Evolutionary conservation across 148 eudicot species (phyloP).

Genomic region (Diospyros kaki): DNA sequence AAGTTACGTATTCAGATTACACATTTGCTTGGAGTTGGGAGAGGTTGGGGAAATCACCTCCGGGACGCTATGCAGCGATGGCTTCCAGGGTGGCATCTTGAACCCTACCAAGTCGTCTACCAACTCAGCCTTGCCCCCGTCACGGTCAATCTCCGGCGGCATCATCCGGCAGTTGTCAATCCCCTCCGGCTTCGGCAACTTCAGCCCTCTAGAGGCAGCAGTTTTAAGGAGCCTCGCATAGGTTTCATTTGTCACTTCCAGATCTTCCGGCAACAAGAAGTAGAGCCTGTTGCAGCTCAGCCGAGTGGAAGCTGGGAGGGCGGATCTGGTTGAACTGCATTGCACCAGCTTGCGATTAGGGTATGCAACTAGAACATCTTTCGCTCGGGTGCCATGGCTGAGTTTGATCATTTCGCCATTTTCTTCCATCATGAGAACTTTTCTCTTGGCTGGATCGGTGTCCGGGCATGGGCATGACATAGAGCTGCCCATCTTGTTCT

Average conservation of each 20-base stretch:
- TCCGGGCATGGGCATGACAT: slow-evolving; percentile 7
- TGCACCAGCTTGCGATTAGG: slow-evolving; percentile 12
- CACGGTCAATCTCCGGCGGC: too few species aligned
- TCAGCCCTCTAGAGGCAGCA: not conserved
- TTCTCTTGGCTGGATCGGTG: not conserved
- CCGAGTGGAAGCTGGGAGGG: not conserved
- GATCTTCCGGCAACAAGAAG: slow-evolving; percentile 19
- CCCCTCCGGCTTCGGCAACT: not conserved
- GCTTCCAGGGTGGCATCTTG: slow-evolving; percentile 13
- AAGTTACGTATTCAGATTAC: not conserved
- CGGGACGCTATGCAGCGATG: slow-evolving; percentile 14
- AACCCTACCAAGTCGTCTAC: too few species aligned
- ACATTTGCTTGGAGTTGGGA: not conserved
- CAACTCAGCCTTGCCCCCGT: too few species aligned
- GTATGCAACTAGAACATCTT: slow-evolving; percentile 4
- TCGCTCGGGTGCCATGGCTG: not conserved
- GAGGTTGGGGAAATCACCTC: slow-evolving; percentile 10
- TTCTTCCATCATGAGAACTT: slow-evolving; percentile 17
- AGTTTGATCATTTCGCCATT: slow-evolving; percentile 9
- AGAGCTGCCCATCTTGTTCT: slow-evolving; percentile 6
- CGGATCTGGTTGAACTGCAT: slow-evolving; percentile 9
- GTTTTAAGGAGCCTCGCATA: slow-evolving; percentile 5
- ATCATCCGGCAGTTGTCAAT: not conserved
- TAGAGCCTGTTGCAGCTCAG: slow-evolving; percentile 17
- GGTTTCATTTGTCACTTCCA: not conserved